A percentile compares a stretch with the other conserved stretches of the same genome.
Evolutionary conservation across 371 early-diverging fungal genomes (phyloP).

Genomic region (Dichotomocladium elegans): DNA sequence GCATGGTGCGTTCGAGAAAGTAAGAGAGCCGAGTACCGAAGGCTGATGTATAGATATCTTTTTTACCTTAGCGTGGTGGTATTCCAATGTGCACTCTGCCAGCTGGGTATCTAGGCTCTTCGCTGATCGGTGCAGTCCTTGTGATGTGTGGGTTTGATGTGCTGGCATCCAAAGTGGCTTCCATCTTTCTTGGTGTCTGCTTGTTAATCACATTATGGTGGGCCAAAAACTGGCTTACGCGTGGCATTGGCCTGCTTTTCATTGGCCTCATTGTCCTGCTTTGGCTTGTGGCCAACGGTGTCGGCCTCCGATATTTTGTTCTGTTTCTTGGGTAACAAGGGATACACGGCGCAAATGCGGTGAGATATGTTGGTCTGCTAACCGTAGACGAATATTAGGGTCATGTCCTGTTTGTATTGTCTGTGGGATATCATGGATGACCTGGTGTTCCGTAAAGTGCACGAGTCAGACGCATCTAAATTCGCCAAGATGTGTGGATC

Average conservation of each 20-base stretch:
- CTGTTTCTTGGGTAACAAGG: constrained; percentile 87
- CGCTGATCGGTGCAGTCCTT: constrained; percentile 83
- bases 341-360: neutral
- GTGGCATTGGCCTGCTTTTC: constrained; percentile 78
- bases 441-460: constrained; percentile 82
- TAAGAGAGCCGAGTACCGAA: too few relatives aligned
- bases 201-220: constrained; percentile 75
- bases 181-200: constrained; percentile 74
- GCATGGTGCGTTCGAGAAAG: constrained; percentile 57
- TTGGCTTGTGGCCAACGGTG: constrained; percentile 78
- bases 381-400: constrained; percentile 46
- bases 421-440: constrained; percentile 95
- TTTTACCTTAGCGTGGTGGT: constrained; percentile 69
- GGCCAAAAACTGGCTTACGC: constrained; percentile 87
- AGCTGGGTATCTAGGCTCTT: constrained; percentile 76
- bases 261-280: constrained; percentile 78
- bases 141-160: constrained; percentile 89
- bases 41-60: too few relatives aligned
- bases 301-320: constrained; percentile 80
- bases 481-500: constrained; percentile 81
- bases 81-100: constrained; percentile 73
- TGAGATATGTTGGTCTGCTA: neutral
- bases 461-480: constrained; percentile 89
- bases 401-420: constrained; percentile 88
- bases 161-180: constrained; percentile 79